These are phyloP conservation scores for Apiospora koreana DNA, from an alignment of 2,329 filamentous ascomycete species.

Conservation along the genomic window DNA sequence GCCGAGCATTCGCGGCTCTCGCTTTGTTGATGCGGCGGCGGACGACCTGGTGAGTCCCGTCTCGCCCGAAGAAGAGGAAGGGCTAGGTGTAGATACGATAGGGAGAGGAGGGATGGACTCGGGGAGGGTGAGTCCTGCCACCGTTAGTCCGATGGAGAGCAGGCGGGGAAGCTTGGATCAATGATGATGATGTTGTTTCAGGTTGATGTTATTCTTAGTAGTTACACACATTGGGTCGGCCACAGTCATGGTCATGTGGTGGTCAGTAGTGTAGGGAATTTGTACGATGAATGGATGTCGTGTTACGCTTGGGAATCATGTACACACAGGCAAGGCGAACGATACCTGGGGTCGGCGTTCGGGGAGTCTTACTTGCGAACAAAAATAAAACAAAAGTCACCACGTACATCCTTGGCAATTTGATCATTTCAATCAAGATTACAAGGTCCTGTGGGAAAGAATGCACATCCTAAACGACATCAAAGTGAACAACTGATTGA, in stretches of 20 bases:
- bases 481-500: neutral
- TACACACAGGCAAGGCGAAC: neutral
- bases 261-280: neutral
- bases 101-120: neutral
- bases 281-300: neutral
- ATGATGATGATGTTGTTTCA: neutral
- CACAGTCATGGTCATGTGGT: neutral
- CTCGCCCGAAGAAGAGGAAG: neutral
- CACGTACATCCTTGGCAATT: neutral
- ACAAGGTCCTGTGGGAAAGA: neutral
- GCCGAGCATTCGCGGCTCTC: neutral
- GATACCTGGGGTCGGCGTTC: neutral
- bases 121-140: constrained; percentile 5
- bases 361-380: neutral
- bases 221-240: neutral
- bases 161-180: constrained; percentile 11
- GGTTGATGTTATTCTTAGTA: neutral
- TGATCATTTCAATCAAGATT: neutral
- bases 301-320: neutral
- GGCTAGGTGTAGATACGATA: neutral
- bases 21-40: neutral
- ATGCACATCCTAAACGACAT: neutral
- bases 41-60: neutral
- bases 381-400: neutral
- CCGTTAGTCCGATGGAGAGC: constrained; percentile 15